These are phyloP conservation scores for Xylaria sp. DNA, from an alignment of 2,329 filamentous ascomycete species.

Conservation along the genomic window DNA sequence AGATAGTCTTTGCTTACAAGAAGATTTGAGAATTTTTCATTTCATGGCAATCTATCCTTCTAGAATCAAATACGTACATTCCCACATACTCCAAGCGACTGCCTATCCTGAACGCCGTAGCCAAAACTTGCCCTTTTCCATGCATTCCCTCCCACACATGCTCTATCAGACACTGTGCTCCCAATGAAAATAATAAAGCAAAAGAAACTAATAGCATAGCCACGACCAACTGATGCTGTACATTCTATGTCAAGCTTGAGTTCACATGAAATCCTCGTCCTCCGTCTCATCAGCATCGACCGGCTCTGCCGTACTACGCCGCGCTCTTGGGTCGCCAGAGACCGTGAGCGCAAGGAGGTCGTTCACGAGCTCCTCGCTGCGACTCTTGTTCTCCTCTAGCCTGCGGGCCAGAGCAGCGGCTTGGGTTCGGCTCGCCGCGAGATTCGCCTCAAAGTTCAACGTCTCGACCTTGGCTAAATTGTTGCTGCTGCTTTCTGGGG, in stretches of 20 bases:
- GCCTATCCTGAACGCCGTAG: conserved; percentile 6
- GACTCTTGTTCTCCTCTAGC: conserved; percentile 38
- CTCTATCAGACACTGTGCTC: background rate
- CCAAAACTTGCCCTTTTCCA: background rate
- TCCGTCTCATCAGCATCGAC: conserved; percentile 41
- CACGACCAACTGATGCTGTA: background rate
- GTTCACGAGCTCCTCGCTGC: conserved; percentile 42
- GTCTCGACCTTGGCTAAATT: conserved; percentile 6
- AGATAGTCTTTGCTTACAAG: background rate
- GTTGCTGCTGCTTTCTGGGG: background rate
- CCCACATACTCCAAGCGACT: background rate
- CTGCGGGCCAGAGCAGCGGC: conserved; percentile 27
- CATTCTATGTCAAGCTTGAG: background rate
- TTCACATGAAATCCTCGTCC: conserved; percentile 41
- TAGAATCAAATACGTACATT: background rate
- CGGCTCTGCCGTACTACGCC: conserved; percentile 18
- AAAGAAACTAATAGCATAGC: background rate
- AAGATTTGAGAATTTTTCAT: conserved; percentile 5
- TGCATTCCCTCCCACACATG: background rate
- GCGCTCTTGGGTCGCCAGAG: conserved; percentile 24
- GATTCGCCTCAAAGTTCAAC: conserved; percentile 24
- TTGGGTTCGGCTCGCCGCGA: conserved; percentile 17
- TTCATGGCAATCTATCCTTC: background rate
- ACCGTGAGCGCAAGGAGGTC: conserved; percentile 41
- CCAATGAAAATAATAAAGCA: background rate